These are phyloP conservation scores for Rhynchospora pubera DNA, from an alignment of 176 grass and related monocot genomes.

Conservation along the genomic window DNA sequence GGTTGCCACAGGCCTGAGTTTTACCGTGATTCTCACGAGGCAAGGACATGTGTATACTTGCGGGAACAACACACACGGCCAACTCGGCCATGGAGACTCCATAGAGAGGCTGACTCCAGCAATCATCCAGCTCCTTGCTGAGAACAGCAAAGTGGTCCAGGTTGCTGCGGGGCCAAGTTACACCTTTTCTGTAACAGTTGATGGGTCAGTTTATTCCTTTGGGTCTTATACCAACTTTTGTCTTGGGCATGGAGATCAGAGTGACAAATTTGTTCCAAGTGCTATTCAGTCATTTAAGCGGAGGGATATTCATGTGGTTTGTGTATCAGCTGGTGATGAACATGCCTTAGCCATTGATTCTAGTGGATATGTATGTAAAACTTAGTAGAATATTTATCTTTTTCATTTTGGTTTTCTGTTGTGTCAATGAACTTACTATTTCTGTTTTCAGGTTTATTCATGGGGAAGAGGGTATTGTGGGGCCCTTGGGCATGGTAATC, in stretches of 20 bases:
- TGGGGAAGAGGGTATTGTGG: conserved; percentile 98
- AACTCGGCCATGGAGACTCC: conserved; percentile 93
- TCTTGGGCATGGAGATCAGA: conserved; percentile 87
- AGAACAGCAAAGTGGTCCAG: conserved; percentile 51
- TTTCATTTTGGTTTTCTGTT: neutral
- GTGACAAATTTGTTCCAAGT: conserved; percentile 75
- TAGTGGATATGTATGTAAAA: conserved; percentile 58
- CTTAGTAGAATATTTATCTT: neutral
- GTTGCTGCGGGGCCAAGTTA: conserved; percentile 85
- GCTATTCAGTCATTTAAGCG: conserved; percentile 80
- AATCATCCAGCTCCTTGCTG: conserved; percentile 48
- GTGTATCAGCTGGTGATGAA: conserved; percentile 92
- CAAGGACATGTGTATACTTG: conserved; percentile 75
- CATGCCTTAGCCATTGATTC: conserved; percentile 94
- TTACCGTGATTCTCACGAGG: conserved; percentile 79
- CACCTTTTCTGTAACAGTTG: conserved; percentile 73
- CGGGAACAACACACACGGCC: conserved; percentile 90
- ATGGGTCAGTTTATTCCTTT: conserved; percentile 86
- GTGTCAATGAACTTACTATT: conserved; percentile 1
- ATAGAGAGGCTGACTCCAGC: conserved; percentile 69
- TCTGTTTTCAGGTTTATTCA: conserved; percentile 78
- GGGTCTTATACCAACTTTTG: conserved; percentile 97
- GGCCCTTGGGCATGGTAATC: conserved; percentile 93
- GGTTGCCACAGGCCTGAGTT: conserved; percentile 90
- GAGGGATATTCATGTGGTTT: conserved; percentile 85